Base-by-base conservation (phyloP, 805 yeast species). In the Candida tammaniensis region DNA sequence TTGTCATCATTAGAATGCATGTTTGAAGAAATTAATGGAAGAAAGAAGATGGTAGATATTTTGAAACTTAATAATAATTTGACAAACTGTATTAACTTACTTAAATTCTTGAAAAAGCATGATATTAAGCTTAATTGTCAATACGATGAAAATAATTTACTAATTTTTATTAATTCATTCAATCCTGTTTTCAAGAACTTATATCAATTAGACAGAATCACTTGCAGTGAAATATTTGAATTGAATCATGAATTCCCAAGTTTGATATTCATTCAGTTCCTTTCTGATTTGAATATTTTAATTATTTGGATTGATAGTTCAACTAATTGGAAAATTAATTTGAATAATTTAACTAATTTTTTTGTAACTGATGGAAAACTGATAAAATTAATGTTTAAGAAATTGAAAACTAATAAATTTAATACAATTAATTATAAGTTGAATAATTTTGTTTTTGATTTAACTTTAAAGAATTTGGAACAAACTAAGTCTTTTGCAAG, bases 251-350 rank as follows among this genome's bases (percentile, higher is more conserved):
- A 25, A 8, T 10, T 20, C 10, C 33, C 36, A 7, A 32, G 31
- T 4, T 23, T 42, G 23, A 8, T 42, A 13, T 31, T 39, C 17
- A 23, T 37, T 5, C 46, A 42, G 20, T 30, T 42, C 7, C 19
- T 38, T 7, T 32, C 12, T 24, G n/a, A n/a, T n/a, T 16, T 19
- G 5, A 39, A 13, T 13, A 36, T 32, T 9, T 10, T 39, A 7
- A 32, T 42, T 14, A 15, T 42, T 14, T 39, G 43, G 46, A 17
- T 24, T 8, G n/a, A 30, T 24, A 27, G 33, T 9, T 12, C 13
- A 11, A 30, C 12, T 24, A 22, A 17, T 20, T 19, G 24, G 23
- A 22, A 16, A 5, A 29, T 35, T 13, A 38, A 42, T 16, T 20
- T 42, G 30, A 9, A 20, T 18, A 38, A 38, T 17, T 25, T 42